Conservation (phyloP, 1,139 yeast species). For the Yamadazyma mexicana region DNA sequence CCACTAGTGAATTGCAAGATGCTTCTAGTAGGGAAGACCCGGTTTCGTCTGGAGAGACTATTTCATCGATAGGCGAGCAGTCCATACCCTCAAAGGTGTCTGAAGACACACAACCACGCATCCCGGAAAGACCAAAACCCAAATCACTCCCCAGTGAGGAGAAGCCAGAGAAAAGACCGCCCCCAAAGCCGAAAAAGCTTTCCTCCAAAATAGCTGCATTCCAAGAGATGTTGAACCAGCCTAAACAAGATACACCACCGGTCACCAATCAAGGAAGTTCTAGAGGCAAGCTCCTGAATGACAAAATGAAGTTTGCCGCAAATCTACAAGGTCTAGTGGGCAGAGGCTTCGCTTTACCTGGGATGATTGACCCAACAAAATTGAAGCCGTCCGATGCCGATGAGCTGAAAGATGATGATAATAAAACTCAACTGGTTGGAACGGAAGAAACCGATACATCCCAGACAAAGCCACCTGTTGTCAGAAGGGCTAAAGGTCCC, state of each 20-base stretch:
- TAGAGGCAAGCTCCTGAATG: slow-evolving; percentile 3
- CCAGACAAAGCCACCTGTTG: slow-evolving; percentile 26
- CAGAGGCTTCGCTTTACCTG: slow-evolving; percentile 58
- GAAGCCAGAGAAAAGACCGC: slow-evolving; percentile 38
- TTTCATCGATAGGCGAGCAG: background rate
- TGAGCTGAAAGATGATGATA: background rate
- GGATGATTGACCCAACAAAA: slow-evolving; percentile 45
- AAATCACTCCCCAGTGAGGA: slow-evolving; percentile 6
- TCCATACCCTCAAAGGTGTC: too few relatives aligned
- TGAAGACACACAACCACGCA: too few relatives aligned
- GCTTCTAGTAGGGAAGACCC: too few relatives aligned
- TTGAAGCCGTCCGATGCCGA: slow-evolving; percentile 8
- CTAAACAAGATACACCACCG: slow-evolving; percentile 2
- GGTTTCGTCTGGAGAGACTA: background rate
- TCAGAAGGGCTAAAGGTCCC: slow-evolving; percentile 69
- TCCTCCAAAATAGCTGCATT: slow-evolving; percentile 79
- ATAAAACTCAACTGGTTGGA: slow-evolving; percentile 5
- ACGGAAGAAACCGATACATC: slow-evolving; percentile 18
- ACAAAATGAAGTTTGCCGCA: slow-evolving; percentile 41
- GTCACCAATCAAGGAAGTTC: too few relatives aligned
- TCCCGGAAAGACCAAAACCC: slow-evolving; percentile 11
- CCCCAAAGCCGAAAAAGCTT: slow-evolving; percentile 72
- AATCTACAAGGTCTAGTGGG: slow-evolving; percentile 61
- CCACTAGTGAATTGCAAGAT: too few relatives aligned
- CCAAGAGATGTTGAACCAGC: slow-evolving; percentile 62